Evolutionary conservation across 2,329 filamentous ascomycete species (phyloP), one percentile per base, ranked within the genome.

Genomic region (Seiridium cupressi): DNA sequence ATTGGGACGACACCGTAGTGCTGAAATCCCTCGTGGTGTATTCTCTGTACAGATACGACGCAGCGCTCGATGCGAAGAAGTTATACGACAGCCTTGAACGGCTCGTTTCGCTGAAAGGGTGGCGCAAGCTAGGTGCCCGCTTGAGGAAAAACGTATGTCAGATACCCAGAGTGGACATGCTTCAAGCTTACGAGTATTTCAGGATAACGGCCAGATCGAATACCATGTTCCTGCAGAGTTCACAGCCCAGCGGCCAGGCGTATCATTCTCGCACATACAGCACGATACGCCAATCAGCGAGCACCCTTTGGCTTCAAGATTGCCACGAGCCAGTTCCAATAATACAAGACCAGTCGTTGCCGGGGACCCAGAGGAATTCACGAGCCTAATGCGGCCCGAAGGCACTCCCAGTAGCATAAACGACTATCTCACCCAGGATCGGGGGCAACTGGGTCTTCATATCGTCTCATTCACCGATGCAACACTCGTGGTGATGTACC

Each of bases 381-480:
- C 62, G 3, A 51, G 62, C 5, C 62, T 77, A 11, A 58, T 67
- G 13, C 68, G 65, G 8, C 62, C 64, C 7, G 53, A 61, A 13
- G 65, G 63, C 5, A 68, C 62, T 2, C 74, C 74, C 1, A 63
- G 61, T 9, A 71, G 63, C 3, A 62, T 80, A 0, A 66, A 73
- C 1, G 79, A 82, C 58, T 80, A 77, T 61, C 53, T 80, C 10
- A 65, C 68, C 48, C 62, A 66, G 4, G 80, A 83, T 64, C 68
- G 64, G 18, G 81, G 81, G 0, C 77, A 79, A 64, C 65, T 85
- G 4, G 74, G 74, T 3, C 68, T 85, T 4, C 79, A 82, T 61
- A 70, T 84, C 47, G 75, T 77, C 3, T 75, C 76, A 0, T 85
- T 85, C 65, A 66, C 64, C 3, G 78, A 86, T 59, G 78, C 79